Base-by-base conservation (phyloP, 1,284 basidiomycete species). In the Gymnopus androsaceus region DNA sequence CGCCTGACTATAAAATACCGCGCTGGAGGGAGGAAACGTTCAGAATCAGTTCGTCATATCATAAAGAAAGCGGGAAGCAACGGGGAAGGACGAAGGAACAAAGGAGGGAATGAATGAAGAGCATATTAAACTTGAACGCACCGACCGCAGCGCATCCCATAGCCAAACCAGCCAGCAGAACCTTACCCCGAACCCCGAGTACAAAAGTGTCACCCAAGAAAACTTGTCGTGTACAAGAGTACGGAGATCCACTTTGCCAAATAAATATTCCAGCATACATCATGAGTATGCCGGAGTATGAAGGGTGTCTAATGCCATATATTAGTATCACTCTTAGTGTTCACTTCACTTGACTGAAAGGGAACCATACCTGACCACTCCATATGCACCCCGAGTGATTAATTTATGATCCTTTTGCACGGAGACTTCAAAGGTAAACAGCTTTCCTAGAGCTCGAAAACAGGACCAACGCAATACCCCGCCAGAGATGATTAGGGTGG, bases 361-460 rank as follows among this genome's bases (percentile, higher is more conserved):
- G n/a, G n/a, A n/a, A 14, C 17, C 28, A 21, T 54, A 47, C 52
- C 52, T 46, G 11, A 56, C 54, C 7, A 56, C 19, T 27, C 14
- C 12, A 38, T 56, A 56, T 7, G 54, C 48, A 11, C 54, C 54
- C 7, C 46, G 36, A 25, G 54, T 56, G 4, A 56, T 31, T 5
- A 56, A 23, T 9, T 51, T 33, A 28, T 56, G 54, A 11, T 51
- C 41, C 12, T 38, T 48, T 2, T 56, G 47, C 4, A 56, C 48
- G 25, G 38, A 40, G 41, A 56, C 33, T 28, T 56, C 54, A 21
- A 45, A 56, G 8, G 54, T 56, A 25, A 56, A 56, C 38, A 56
- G 17, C 15, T 45, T 56, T 1, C 54, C 54, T 3, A 56, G 41
- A 5, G 33, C n/a, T 21, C 47, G 30, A 27, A 51, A 56, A 28